Conservation (phyloP, 2,329 filamentous ascomycete genomes). For the Clonostachys rosea region DNA sequence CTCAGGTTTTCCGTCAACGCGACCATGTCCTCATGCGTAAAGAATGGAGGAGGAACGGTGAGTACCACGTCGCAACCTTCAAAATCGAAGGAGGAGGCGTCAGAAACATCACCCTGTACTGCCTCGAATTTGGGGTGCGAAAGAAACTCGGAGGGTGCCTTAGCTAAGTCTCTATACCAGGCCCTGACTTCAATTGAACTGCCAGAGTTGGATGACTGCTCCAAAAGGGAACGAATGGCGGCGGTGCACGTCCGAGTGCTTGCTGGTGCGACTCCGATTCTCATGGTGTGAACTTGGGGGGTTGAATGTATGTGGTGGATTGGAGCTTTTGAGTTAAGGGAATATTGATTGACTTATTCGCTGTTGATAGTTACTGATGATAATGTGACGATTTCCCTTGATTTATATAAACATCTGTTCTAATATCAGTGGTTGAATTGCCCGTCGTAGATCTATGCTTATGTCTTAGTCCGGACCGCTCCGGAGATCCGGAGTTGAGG, state of each 20-base stretch:
- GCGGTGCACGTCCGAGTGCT: slow-evolving; percentile 20
- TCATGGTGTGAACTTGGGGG: slow-evolving; percentile 7
- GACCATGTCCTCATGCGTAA: slow-evolving; percentile 14
- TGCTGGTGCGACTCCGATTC: slow-evolving; percentile 21
- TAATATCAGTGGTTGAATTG: no score
- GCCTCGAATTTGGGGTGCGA: slow-evolving; percentile 14
- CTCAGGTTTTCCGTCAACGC: slow-evolving; percentile 9
- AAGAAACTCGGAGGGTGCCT: slow-evolving; percentile 18
- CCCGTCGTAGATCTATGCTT: no score
- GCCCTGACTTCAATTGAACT: slow-evolving; percentile 11
- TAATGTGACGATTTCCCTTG: no score
- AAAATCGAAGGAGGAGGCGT: slow-evolving; percentile 20
- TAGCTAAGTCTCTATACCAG: slow-evolving; percentile 19
- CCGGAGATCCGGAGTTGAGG: no score
- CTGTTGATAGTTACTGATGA: no score
- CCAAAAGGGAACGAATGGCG: slow-evolving; percentile 18
- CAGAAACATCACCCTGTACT: slow-evolving; percentile 17
- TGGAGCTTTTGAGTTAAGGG: no score
- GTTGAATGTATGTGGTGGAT: neutral
- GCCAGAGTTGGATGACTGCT: slow-evolving; percentile 1
- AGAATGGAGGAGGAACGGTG: slow-evolving; percentile 19
- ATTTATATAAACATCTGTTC: no score
- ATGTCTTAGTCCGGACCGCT: no score
- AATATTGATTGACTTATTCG: no score
- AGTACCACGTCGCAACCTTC: slow-evolving; percentile 18